Evolutionary conservation across 2,329 filamentous ascomycete genomes (phyloP).

Genomic region (Penicillium olsonii): DNA sequence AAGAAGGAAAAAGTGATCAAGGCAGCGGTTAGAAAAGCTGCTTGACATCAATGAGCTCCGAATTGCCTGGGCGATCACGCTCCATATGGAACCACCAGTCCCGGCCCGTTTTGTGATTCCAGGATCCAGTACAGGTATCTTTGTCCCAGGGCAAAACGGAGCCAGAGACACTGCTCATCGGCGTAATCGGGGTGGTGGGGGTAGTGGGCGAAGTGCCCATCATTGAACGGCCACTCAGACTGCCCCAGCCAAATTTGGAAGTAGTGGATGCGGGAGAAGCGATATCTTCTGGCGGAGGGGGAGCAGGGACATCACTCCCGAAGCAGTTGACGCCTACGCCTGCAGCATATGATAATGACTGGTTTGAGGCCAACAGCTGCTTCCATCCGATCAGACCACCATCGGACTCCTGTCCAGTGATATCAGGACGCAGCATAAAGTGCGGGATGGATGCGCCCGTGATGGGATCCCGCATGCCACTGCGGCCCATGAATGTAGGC

Average conservation of each 20-base stretch:
- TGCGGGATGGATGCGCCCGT: slow-evolving; percentile 37
- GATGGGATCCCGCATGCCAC: slow-evolving; percentile 26
- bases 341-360: slow-evolving; percentile 40
- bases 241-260: slow-evolving; percentile 39
- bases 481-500: slow-evolving; percentile 45
- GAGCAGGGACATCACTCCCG: slow-evolving; percentile 24
- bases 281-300: slow-evolving; percentile 31
- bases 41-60: slow-evolving; percentile 35
- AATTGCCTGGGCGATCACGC: slow-evolving; percentile 39
- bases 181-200: slow-evolving; percentile 34
- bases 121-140: slow-evolving; percentile 47
- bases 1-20: neutral
- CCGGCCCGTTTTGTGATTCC: slow-evolving; percentile 45
- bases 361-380: slow-evolving; percentile 44
- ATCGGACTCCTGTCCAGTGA: slow-evolving; percentile 44
- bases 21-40: slow-evolving; percentile 35
- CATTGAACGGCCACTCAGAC: slow-evolving; percentile 34
- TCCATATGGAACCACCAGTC: slow-evolving; percentile 51
- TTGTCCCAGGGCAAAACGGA: slow-evolving; percentile 40
- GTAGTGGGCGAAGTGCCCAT: slow-evolving; percentile 32
- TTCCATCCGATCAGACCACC: slow-evolving; percentile 49
- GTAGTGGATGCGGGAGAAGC: slow-evolving; percentile 35
- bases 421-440: slow-evolving; percentile 46
- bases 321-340: slow-evolving; percentile 38
- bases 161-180: slow-evolving; percentile 30